Percentiles rank a stretch among this genome's conserved stretches.
Conservation (phyloP, 169 alveolate genomes). For the Condylostoma magnum region DNA sequence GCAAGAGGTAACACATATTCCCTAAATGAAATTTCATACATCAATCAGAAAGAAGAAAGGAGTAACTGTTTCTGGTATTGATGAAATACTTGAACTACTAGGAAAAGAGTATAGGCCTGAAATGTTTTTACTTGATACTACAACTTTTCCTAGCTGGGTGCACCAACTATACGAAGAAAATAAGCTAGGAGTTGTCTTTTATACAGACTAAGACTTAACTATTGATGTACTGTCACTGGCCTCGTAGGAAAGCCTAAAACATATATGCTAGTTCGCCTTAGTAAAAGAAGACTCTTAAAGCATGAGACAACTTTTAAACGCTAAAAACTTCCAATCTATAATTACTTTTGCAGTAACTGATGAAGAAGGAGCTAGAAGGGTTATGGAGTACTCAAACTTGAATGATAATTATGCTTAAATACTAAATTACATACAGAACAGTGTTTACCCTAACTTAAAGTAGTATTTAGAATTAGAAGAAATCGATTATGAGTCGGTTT, state of each 20-base stretch:
- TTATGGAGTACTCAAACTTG: conserved; percentile 4
- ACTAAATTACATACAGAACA: neutral
- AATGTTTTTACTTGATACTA: neutral
- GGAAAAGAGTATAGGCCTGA: conserved; percentile 6
- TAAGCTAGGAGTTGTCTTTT: neutral
- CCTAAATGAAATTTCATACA: conserved; percentile 9
- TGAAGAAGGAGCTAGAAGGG: neutral
- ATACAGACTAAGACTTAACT: neutral
- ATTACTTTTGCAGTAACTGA: neutral
- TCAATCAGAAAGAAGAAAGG: conserved; percentile 18
- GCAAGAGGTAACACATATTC: conserved; percentile 7
- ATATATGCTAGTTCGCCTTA: conserved; percentile 6
- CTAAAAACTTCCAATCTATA: neutral
- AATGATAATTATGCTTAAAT: neutral
- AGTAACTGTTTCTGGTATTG: neutral
- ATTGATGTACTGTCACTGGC: neutral
- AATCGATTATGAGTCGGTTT: neutral
- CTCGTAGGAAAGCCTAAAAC: conserved; percentile 6
- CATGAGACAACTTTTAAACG: neutral
- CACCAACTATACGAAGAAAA: neutral
- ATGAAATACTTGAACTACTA: neutral
- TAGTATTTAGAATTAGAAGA: neutral
- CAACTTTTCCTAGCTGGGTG: conserved; percentile 10
- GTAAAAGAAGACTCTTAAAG: neutral
- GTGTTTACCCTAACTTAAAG: neutral